Evolutionary conservation across 106 monocot species (phyloP), one percentile per base, ranked within the genome.

Genomic region (Dendrobium officinale): DNA sequence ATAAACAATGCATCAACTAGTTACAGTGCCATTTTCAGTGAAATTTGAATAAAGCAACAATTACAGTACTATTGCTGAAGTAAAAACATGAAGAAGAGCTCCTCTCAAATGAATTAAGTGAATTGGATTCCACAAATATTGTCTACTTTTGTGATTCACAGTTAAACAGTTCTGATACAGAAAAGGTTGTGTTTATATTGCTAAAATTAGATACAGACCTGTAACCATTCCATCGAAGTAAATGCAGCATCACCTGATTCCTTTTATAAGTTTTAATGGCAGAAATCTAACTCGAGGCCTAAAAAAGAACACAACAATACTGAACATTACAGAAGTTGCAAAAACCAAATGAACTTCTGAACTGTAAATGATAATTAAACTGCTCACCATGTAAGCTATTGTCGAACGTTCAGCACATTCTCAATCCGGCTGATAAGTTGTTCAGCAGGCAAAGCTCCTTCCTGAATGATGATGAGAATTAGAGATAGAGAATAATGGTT

Each of bases 401-500:
- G 33, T 37, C 83, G 48, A 51, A 82, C 86, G 51, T 87, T 85
- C 47, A 97, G 77, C 22, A 83, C 92, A 81, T 81, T 83, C 80
- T 94, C 90, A 56, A 98, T 91, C 19, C 87, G 81, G 64, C 88
- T 68, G 64, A 98, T 91, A 75, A 98, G 89, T 83, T 94, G 89
- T 73, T 94, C 79, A 67, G 89, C 90, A 67, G 92, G 79, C 80
- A 98, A 48, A 31, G 94, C 97, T 83, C 97, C 97, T 87, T 98
- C 97, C 97, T 98, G 89, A 64, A 82, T 16, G 6, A 44, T 72
- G 10, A 17, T 19, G 5, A 22, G 27, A 9, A 49, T 13, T 72
- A 24, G 17, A 37, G 5, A 61, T 4, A 6, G 64, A 37, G 31
- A 55, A 20, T 11, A 72, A 27, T 5, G 29, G 8, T n/a, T 56